A percentile compares a stretch with the other conserved stretches of the same genome.
Evolutionary conservation across 2,329 filamentous ascomycete genomes (phyloP).

Genomic region (Hortaea sp.): DNA sequence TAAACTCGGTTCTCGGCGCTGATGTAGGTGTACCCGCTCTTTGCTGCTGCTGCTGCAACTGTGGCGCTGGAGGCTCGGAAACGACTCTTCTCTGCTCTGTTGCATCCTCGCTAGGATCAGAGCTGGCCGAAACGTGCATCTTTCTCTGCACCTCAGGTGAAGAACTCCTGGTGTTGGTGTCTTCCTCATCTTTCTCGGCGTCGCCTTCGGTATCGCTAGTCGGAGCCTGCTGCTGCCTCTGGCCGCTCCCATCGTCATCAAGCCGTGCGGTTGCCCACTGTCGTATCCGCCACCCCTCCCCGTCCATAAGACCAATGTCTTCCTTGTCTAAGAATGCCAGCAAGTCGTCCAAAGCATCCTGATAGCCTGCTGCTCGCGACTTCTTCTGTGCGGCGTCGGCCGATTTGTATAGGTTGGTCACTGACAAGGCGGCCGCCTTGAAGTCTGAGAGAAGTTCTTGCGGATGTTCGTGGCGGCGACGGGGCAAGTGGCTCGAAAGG

Average conservation of each 20-base stretch:
- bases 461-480: conserved; percentile 19
- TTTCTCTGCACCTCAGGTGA: conserved; percentile 23
- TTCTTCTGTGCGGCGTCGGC: conserved; percentile 68
- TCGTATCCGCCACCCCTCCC: conserved; percentile 60
- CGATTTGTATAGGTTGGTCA: conserved; percentile 93
- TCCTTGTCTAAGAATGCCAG: conserved; percentile 76
- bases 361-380: conserved; percentile 73
- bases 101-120: conserved; percentile 4
- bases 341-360: conserved; percentile 86
- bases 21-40: conserved; percentile 5
- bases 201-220: conserved; percentile 66
- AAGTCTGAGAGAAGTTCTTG: conserved; percentile 68
- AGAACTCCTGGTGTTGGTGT: conserved; percentile 42
- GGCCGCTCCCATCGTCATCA: conserved; percentile 41
- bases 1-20: conserved; percentile 40
- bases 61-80: conserved; percentile 13
- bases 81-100: conserved; percentile 15
- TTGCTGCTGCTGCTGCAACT: conserved; percentile 7
- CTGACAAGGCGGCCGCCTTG: conserved; percentile 81
- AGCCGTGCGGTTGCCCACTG: conserved; percentile 61
- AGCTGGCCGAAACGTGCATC: conserved; percentile 11
- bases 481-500: conserved; percentile 50
- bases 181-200: conserved; percentile 30
- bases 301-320: conserved; percentile 66
- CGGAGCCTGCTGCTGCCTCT: conserved; percentile 18